Conservation (phyloP, 1,284 basidiomycete species). For the Rhodofomes roseus region DNA sequence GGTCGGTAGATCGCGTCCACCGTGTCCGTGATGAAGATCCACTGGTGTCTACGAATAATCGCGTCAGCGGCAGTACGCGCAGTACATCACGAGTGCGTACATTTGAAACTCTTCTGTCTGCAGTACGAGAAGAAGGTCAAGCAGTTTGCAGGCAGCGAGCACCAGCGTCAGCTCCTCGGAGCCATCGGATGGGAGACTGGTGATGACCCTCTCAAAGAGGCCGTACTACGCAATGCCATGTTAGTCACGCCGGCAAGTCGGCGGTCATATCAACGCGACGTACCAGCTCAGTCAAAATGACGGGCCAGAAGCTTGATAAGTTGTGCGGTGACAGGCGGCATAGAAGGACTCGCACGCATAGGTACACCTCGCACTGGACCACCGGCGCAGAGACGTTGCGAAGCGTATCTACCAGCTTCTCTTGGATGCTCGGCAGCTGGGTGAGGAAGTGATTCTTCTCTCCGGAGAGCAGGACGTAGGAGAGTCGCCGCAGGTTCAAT, state of each 20-base stretch:
- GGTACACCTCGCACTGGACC: conserved; percentile 92
- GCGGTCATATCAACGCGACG: conserved; percentile 23
- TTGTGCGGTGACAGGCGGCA: conserved; percentile 92
- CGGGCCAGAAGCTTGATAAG: conserved; percentile 95
- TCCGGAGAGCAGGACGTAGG: conserved; percentile 81
- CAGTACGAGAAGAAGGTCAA: conserved; percentile 87
- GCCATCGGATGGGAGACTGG: conserved; percentile 65
- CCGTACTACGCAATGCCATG: conserved; percentile 50
- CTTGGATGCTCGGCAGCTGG: conserved; percentile 90
- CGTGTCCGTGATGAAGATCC: conserved; percentile 98
- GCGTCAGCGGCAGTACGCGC: conserved; percentile 3
- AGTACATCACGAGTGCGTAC: conserved; percentile 40
- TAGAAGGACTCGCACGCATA: conserved; percentile 89
- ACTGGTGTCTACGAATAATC: conserved; percentile 75
- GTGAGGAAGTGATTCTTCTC: conserved; percentile 90
- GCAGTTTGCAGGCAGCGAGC: conserved; percentile 88
- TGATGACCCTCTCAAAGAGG: conserved; percentile 66
- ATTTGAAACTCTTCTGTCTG: conserved; percentile 99
- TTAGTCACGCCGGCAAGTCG: neutral
- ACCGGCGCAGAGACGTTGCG: conserved; percentile 78
- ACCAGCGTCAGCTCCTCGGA: conserved; percentile 83
- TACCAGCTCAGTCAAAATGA: conserved; percentile 89
- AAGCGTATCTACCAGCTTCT: conserved; percentile 93
- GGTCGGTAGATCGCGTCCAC: conserved; percentile 92
- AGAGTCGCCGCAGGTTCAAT: conserved; percentile 83